Percentiles rank a stretch among this genome's conserved stretches.
phyloP scores from a whole-genome alignment of 148 eudicot genomes.

The Rhododendron mucronatum region DNA sequence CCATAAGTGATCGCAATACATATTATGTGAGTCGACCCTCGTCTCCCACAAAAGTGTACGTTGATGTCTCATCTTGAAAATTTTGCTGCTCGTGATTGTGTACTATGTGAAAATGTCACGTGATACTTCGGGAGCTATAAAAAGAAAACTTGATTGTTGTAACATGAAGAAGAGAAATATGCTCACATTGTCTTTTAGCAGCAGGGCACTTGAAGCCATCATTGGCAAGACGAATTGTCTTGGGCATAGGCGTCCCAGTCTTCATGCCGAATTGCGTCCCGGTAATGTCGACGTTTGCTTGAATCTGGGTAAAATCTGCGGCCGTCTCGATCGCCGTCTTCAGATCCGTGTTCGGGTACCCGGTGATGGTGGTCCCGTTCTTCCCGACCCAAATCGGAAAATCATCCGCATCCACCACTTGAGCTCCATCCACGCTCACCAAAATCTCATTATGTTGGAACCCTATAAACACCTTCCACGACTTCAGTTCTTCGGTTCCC shows the following conservation, averaged over 20 bases:
- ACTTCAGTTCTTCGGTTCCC: slow-evolving; percentile 39
- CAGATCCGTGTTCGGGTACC: slow-evolving; percentile 42
- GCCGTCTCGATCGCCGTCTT: slow-evolving; percentile 55
- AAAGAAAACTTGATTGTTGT: too few relatives aligned
- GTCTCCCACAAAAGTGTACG: background rate
- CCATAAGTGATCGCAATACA: background rate
- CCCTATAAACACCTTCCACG: slow-evolving; percentile 46
- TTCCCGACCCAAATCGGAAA: slow-evolving; percentile 34
- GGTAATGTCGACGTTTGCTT: slow-evolving; percentile 22
- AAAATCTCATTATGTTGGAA: slow-evolving; percentile 46
- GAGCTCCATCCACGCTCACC: slow-evolving; percentile 39
- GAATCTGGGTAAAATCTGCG: slow-evolving; percentile 31
- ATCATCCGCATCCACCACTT: slow-evolving; percentile 31
- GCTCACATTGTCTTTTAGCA: slow-evolving; percentile 21
- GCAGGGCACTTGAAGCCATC: slow-evolving; percentile 49
- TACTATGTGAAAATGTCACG: too few relatives aligned
- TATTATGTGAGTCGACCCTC: background rate
- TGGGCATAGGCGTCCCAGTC: slow-evolving; percentile 46
- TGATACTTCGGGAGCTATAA: background rate
- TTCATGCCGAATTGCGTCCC: slow-evolving; percentile 46
- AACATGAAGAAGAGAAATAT: background rate
- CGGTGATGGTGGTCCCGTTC: slow-evolving; percentile 36
- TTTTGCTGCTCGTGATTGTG: background rate
- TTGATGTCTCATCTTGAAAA: too few relatives aligned
- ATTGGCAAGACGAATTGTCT: slow-evolving; percentile 33